Evolutionary conservation across 768 basidiomycete genomes (phyloP), one percentile per base, ranked within the genome.

Genomic region (Mycena chlorophos): DNA sequence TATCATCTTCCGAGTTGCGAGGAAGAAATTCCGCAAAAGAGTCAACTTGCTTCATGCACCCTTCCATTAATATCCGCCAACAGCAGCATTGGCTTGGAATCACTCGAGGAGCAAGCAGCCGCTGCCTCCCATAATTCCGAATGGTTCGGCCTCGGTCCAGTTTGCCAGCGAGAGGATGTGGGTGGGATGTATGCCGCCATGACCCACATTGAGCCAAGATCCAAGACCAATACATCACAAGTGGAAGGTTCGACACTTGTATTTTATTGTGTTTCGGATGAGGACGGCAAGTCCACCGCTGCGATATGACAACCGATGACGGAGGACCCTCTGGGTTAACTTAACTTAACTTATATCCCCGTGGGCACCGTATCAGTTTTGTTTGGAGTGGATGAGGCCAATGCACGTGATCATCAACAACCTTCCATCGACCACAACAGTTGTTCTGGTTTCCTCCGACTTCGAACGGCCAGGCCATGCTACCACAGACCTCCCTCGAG

Each of bases 61-160:
- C 52, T n/a, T n/a, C n/a, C n/a, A 25, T 51, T 51, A 3, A 51
- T 23, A 19, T 51, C 50, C 2, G 37, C 30, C 4, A 51, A n/a
- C 29, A 39, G 13, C 4, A 31, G 34, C 10, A 51, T 20, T 17
- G 26, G 47, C n/a, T 50, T 50, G 23, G 14, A 27, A 3, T 50
- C 30, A 20, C 30, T 50, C 19, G 16, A 31, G 4, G 10, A 30
- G 31, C 49, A 50, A 14, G 34, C 3, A 14, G 30, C 49, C 10
- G 38, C 26, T 3, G 34, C 38, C 34, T 51, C 49, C 49, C 49
- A 51, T 3, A 51, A 17, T 38, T 39, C 38, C 10, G 3, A 38
- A 20, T 12, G 49, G 34, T 13, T 38, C 19, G 10, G 38, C 49
- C 20, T 51, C 34, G 3, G 49, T 51, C 49, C 29, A 49, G 4